A percentile compares a stretch with the other conserved stretches of the same genome.
These are phyloP conservation scores for Aspergillus terreus DNA, from an alignment of 2,329 filamentous ascomycete genomes.

Conservation along the genomic window DNA sequence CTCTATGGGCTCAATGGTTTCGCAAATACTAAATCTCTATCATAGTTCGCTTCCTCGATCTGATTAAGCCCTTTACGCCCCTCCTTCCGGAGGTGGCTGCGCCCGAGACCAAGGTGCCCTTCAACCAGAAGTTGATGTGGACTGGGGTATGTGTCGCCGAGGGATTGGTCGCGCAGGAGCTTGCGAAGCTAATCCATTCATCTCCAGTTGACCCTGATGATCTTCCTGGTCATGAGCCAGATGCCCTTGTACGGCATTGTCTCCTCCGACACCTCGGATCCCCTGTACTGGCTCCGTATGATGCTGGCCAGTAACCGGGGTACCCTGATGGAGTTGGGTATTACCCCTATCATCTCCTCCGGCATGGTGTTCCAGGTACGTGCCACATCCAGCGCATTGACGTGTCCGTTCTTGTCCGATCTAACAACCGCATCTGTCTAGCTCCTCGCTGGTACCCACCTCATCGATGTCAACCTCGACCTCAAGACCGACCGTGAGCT, in stretches of 20 bases:
- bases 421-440: constrained; percentile 22
- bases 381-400: neutral
- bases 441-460: constrained; percentile 97
- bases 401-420: neutral
- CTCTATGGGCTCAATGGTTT: constrained; percentile 22
- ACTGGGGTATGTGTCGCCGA: constrained; percentile 57
- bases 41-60: constrained; percentile 95
- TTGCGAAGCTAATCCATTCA: constrained; percentile 16
- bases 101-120: constrained; percentile 96
- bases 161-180: constrained; percentile 8
- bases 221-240: constrained; percentile 99
- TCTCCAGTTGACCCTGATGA: constrained; percentile 74
- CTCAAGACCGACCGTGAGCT: constrained; percentile 99
- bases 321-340: constrained; percentile 93
- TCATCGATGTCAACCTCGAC: constrained; percentile 99
- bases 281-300: constrained; percentile 99
- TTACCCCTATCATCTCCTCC: constrained; percentile 98
- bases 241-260: constrained; percentile 99
- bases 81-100: constrained; percentile 99
- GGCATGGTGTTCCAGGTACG: constrained; percentile 95
- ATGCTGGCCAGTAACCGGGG: constrained; percentile 99
- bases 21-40: constrained; percentile 21
- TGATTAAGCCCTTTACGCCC: constrained; percentile 99
- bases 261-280: constrained; percentile 96
- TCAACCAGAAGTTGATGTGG: constrained; percentile 98